These are phyloP conservation scores for Psilocybe azurescens DNA, from an alignment of 768 basidiomycete species.

Conservation along the genomic window DNA sequence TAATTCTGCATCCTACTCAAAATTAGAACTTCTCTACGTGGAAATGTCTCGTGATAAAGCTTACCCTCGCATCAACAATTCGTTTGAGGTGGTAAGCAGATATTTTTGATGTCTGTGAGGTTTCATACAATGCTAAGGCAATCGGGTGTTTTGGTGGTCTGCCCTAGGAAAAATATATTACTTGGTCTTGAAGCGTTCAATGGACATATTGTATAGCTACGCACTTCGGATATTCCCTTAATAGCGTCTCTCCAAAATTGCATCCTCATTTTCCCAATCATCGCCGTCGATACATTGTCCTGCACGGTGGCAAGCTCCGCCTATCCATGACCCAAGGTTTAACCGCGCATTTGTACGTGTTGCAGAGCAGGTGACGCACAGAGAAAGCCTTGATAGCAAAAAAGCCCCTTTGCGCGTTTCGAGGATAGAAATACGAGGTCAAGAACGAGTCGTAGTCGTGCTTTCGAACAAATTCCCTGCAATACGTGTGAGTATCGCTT, in stretches of 20 bases:
- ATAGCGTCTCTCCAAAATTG: slow-evolving; percentile 89
- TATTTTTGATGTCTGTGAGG: slow-evolving; percentile 52
- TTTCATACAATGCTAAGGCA: slow-evolving; percentile 71
- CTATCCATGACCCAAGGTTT: slow-evolving; percentile 40
- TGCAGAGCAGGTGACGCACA: slow-evolving; percentile 51
- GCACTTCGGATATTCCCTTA: slow-evolving; percentile 68
- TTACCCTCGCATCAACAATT: slow-evolving; percentile 84
- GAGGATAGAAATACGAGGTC: slow-evolving; percentile 73
- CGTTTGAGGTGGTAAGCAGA: slow-evolving; percentile 81
- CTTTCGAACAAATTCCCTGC: slow-evolving; percentile 72
- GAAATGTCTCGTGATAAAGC: slow-evolving; percentile 29
- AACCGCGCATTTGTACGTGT: slow-evolving; percentile 6
- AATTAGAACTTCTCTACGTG: slow-evolving; percentile 16
- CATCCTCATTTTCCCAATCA: slow-evolving; percentile 83
- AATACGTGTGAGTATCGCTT: slow-evolving; percentile 62
- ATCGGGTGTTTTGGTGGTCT: slow-evolving; percentile 83
- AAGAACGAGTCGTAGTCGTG: slow-evolving; percentile 86
- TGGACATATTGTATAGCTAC: slow-evolving; percentile 23
- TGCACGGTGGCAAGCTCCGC: slow-evolving; percentile 80
- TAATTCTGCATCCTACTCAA: slow-evolving; percentile 66
- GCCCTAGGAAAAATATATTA: slow-evolving; percentile 47
- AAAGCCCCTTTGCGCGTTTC: slow-evolving; percentile 65
- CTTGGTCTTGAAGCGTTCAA: slow-evolving; percentile 15
- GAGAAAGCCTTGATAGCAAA: slow-evolving; percentile 85
- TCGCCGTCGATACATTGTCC: slow-evolving; percentile 74